Base-by-base conservation (phyloP, 148 eudicot genomes). In the Dianthus caryophyllus region DNA sequence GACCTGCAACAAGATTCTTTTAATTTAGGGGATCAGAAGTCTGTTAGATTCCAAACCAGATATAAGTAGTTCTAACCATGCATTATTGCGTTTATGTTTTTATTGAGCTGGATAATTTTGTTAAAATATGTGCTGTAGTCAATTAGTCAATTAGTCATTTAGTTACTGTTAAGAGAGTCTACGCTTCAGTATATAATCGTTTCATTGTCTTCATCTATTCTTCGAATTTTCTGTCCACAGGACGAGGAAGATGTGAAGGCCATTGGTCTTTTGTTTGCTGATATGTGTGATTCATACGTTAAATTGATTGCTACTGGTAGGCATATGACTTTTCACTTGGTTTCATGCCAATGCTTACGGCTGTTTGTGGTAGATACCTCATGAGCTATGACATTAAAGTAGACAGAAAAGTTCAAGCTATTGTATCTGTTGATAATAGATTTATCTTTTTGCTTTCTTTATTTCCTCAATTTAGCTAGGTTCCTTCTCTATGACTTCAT, bases 211-310 rank as follows among this genome's bases (percentile, higher is more conserved):
- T 66, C 59, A 22, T 10, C 39, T 25, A 24, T 13, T 73, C 36
- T 76, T 33, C 1, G 57, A 6, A n/a, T n/a, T 76, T 65, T 48
- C 26, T 44, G 16, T 62, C 15, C n/a, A 55, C 26, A 30, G 59
- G 61, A 30, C 66, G 99, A 94, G 79, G 99, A 94, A 84, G 99
- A 94, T 77, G 84, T 82, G 70, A 94, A 94, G 75, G 97, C 99
- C 68, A 78, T 94, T 78, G 99, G 96, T 76, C 99, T 97, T 76
- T 83, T 94, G 75, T 90, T 90, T 84, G 90, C 99, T 62, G 99
- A 94, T 76, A 86, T 94, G 92, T 97, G 99, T 50, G 99, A 94
- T 77, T 86, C 99, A 39, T 94, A 90, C 81, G 96, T 84, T 71
- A 88, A 90, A 81, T 73, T 90, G 81, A 94, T 94, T 78, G 97